Conservation (phyloP, 805 yeast genomes). For the Barnettozyma siamensis region DNA sequence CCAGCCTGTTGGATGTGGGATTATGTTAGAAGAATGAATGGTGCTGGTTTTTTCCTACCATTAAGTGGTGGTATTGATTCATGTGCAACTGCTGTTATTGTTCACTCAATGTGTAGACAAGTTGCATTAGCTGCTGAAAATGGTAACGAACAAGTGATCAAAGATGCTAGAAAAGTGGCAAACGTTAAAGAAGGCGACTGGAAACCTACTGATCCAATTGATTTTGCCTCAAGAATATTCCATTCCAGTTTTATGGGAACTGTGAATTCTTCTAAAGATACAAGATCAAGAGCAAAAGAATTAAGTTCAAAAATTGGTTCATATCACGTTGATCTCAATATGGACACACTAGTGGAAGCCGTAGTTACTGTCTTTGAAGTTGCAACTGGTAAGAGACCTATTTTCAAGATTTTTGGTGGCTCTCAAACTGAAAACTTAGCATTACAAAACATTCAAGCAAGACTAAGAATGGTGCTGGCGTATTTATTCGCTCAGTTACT, state of each 20-base stretch:
- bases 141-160: constrained; percentile 72
- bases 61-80: constrained; percentile 97
- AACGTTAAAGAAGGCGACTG: constrained; percentile 47
- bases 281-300: constrained; percentile 74
- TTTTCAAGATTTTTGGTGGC: constrained; percentile 92
- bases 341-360: constrained; percentile 77
- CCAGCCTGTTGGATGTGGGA: constrained; percentile 99
- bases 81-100: constrained; percentile 94
- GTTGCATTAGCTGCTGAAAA: constrained; percentile 63
- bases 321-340: constrained; percentile 85
- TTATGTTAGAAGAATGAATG: constrained; percentile 82
- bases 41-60: constrained; percentile 90
- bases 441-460: constrained; percentile 92
- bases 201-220: constrained; percentile 69
- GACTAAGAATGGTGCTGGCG: constrained; percentile 90
- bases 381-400: constrained; percentile 86
- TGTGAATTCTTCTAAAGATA: constrained; percentile 81
- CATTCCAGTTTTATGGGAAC: constrained; percentile 97
- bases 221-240: constrained; percentile 69
- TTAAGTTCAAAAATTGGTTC: constrained; percentile 76
- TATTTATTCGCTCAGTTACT: constrained; percentile 89
- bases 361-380: constrained; percentile 73
- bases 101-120: constrained; percentile 87
- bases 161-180: constrained; percentile 67
- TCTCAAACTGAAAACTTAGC: constrained; percentile 88